phyloP scores from a whole-genome alignment of 306 rosid genomes.

The Rosa chinensis region DNA sequence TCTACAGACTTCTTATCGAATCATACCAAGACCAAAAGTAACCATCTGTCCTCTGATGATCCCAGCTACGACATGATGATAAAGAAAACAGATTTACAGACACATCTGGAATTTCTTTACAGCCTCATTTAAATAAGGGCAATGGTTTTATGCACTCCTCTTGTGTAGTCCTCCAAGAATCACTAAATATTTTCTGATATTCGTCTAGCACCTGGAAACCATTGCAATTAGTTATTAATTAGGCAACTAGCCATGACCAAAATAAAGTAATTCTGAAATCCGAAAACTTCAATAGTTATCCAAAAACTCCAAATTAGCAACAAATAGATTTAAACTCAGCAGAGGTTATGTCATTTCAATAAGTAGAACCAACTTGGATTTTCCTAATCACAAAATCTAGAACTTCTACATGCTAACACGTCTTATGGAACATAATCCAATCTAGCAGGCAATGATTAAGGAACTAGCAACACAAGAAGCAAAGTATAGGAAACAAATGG shows the following conservation, averaged over 20 bases:
- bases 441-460: not conserved
- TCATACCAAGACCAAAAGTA: not conserved
- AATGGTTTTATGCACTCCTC: slow-evolving; percentile 54
- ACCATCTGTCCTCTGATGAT: no score
- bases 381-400: not conserved
- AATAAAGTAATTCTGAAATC: not conserved
- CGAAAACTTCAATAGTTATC: no score
- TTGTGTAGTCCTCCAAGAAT: slow-evolving; percentile 67
- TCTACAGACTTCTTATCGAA: not conserved
- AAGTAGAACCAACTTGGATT: not conserved
- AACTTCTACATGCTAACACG: not conserved
- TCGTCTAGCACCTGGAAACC: slow-evolving; percentile 69
- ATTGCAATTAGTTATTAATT: slow-evolving; percentile 9
- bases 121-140: slow-evolving; percentile 10
- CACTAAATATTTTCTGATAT: slow-evolving; percentile 69
- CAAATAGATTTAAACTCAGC: not conserved
- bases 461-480: not conserved
- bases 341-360: not conserved
- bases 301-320: not conserved
- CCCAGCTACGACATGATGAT: slow-evolving; percentile 4
- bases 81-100: slow-evolving; percentile 8
- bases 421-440: not conserved
- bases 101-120: slow-evolving; percentile 46
- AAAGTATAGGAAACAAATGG: not conserved
- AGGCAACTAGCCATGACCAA: not conserved